Evolutionary conservation across 2,329 filamentous ascomycete genomes (phyloP), one percentile per base, ranked within the genome.

Genomic region (Leptodontidium sp.): DNA sequence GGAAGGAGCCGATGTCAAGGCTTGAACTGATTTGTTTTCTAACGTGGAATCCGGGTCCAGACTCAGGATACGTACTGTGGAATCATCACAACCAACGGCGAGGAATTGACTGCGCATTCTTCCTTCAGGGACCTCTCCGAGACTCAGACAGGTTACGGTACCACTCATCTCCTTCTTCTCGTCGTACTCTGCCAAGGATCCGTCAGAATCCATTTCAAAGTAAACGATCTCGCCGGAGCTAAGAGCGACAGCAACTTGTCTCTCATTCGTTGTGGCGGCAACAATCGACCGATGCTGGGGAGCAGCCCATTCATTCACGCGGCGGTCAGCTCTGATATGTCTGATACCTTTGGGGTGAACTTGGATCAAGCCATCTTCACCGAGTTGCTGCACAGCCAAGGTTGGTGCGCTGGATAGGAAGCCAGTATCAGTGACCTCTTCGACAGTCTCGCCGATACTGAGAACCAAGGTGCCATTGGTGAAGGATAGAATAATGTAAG

Each of bases 171-270:
- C 92, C 75, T 94, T 93, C 79, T 95, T 94, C 77, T 98, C 94
- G 73, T 98, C 92, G 73, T 98, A 97, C 81, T 98, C 95, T 43
- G 93, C 93, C 40, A 98, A 84, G 3, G 92, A 92, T 38, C 94
- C 94, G 80, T 98, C 95, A 0, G 89, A 87, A 76, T 98, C 96
- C 89, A 98, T 95, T 79, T 99, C 97, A 75, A 99, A 99, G 78
- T 98, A 99, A 52, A 97, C 93, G 71, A 99, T 95, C 79, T 99
- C 96, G 47, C 95, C 95, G 9, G 94, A 98, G 78, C 94, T 98
- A 32, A 99, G 84, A 0, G 96, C 96, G 61, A 98, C 91, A 3
- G 94, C 94, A 32, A 99, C 93, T 81, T 99, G 96, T 52, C 93
- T 89, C 75, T 95, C 90, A 77, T 99, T 99, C 17, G 95, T 96